Evolutionary conservation across 2,329 filamentous ascomycete species (phyloP).

Genomic region (Sarocladiaceae sp.): DNA sequence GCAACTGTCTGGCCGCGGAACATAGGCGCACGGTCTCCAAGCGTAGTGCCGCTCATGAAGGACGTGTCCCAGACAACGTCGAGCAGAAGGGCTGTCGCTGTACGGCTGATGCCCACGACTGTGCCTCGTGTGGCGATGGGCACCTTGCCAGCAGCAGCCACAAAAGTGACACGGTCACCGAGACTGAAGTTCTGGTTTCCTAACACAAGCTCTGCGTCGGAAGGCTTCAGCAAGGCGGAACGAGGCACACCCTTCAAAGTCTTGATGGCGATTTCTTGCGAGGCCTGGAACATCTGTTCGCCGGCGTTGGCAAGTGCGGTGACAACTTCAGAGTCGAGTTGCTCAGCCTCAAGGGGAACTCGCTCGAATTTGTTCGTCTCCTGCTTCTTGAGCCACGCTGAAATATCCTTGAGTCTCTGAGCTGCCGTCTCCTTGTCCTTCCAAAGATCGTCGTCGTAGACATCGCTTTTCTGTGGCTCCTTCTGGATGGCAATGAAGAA

Average conservation of each 20-base stretch:
- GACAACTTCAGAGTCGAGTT: conserved; percentile 88
- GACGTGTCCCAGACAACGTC: conserved; percentile 91
- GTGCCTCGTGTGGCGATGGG: conserved; percentile 89
- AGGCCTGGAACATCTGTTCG: conserved; percentile 52
- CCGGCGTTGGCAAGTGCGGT: conserved; percentile 71
- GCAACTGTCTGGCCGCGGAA: conserved; percentile 94
- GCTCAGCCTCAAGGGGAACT: conserved; percentile 93
- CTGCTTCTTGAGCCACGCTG: conserved; percentile 83
- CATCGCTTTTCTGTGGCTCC: conserved; percentile 80
- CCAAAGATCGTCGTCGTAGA: conserved; percentile 82
- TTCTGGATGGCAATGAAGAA: conserved; percentile 85
- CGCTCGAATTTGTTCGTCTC: conserved; percentile 89
- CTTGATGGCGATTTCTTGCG: conserved; percentile 52
- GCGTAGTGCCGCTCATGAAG: conserved; percentile 94
- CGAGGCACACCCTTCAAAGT: conserved; percentile 77
- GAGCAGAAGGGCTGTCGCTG: conserved; percentile 71
- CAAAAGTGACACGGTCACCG: conserved; percentile 89
- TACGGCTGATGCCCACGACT: conserved; percentile 89
- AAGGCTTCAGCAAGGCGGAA: conserved; percentile 82
- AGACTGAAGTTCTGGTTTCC: conserved; percentile 76
- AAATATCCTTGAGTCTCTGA: conserved; percentile 85
- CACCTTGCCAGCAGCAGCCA: conserved; percentile 87
- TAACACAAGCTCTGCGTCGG: conserved; percentile 88
- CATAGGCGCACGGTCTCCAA: conserved; percentile 82
- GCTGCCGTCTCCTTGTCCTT: conserved; percentile 63